Evolutionary conservation across 1,139 yeast genomes (phyloP).

Genomic region (Entelexis paramagnoliae): DNA sequence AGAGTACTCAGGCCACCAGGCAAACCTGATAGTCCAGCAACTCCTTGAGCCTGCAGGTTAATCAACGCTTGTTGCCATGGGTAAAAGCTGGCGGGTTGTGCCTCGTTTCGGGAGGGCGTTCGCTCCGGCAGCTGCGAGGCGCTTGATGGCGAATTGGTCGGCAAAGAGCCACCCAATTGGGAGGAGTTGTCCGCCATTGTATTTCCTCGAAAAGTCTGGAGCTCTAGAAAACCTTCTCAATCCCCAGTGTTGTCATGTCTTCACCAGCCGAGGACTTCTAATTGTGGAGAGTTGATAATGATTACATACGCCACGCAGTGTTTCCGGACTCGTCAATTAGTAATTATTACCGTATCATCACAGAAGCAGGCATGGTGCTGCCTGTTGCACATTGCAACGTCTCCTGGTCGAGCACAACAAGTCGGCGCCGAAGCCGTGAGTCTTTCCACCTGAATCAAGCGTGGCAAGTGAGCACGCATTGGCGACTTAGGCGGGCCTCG

Average conservation of each 20-base stretch:
- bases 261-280: background rate
- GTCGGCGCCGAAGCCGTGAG: too few species aligned
- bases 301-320: background rate
- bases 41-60: background rate
- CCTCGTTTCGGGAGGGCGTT: background rate
- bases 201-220: background rate
- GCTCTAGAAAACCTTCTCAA: background rate
- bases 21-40: background rate
- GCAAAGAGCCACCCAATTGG: background rate
- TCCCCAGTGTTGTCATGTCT: background rate
- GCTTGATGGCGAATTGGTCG: background rate
- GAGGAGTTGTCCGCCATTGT: background rate
- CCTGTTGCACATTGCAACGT: too few species aligned
- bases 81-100: background rate
- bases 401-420: too few species aligned
- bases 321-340: background rate
- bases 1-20: background rate
- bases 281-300: background rate
- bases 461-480: too few species aligned
- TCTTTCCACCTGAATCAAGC: too few species aligned
- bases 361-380: too few species aligned
- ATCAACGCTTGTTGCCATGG: background rate
- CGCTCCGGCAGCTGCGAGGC: background rate
- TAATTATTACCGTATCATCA: background rate
- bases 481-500: too few species aligned